Conservation (phyloP, 257 asterid genomes). For the Ophiorrhiza pumila region DNA sequence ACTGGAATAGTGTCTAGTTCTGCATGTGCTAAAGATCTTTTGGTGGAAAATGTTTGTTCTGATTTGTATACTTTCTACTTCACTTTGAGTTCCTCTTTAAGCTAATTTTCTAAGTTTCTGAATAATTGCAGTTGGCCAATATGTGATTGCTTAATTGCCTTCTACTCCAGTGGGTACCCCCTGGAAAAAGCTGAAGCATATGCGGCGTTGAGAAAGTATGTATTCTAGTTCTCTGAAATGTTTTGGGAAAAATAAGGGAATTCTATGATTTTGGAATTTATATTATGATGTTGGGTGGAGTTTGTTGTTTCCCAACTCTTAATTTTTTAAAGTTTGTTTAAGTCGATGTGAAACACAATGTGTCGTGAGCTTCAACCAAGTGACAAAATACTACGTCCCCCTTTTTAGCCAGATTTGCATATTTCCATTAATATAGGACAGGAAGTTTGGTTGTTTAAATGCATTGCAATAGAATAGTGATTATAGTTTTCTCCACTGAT, state of each 20-base stretch:
- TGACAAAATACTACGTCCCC: slow-evolving; percentile 8
- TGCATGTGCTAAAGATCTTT: background rate
- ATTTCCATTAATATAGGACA: background rate
- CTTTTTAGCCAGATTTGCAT: background rate
- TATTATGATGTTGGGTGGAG: background rate
- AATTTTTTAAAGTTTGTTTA: background rate
- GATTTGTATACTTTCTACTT: background rate
- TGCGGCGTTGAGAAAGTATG: slow-evolving; percentile 85
- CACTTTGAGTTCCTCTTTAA: background rate
- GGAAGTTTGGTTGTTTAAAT: background rate
- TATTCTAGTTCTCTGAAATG: background rate
- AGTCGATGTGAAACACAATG: no score
- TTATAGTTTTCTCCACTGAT: background rate
- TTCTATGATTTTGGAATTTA: background rate
- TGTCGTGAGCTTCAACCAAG: no score
- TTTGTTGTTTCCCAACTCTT: background rate
- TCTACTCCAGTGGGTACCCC: slow-evolving; percentile 81
- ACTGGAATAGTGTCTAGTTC: background rate
- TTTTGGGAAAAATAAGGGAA: background rate
- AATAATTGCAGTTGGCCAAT: slow-evolving; percentile 74
- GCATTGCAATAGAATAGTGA: background rate
- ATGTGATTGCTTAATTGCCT: slow-evolving; percentile 94
- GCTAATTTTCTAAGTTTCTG: slow-evolving; percentile 2
- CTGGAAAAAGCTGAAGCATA: slow-evolving; percentile 86
- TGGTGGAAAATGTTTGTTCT: background rate